phyloP scores from a whole-genome alignment of 495 filamentous ascomycete species.

The Thozetella sp. region DNA sequence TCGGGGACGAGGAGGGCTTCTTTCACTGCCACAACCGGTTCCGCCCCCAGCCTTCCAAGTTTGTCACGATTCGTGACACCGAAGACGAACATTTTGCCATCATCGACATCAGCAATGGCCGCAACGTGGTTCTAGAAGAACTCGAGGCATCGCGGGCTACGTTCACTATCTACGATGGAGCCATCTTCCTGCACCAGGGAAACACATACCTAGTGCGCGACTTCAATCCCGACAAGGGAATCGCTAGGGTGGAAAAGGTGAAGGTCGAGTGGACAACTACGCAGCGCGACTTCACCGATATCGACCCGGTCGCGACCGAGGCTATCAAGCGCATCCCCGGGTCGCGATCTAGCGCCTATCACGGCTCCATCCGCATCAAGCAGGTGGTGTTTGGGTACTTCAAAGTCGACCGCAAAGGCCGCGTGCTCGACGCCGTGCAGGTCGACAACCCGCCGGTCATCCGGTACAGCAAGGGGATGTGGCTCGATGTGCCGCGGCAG shows the following conservation, averaged over 20 bases:
- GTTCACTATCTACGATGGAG: slow-evolving; percentile 96
- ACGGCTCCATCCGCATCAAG: slow-evolving; percentile 79
- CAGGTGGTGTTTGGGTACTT: slow-evolving; percentile 94
- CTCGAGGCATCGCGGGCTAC: slow-evolving; percentile 94
- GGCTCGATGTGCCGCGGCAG: slow-evolving; percentile 84
- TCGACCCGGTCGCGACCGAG: slow-evolving; percentile 88
- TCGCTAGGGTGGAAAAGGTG: slow-evolving; percentile 74
- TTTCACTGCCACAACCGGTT: slow-evolving; percentile 91
- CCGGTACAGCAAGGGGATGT: slow-evolving; percentile 86
- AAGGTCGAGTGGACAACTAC: slow-evolving; percentile 93
- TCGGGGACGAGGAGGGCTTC: slow-evolving; percentile 75
- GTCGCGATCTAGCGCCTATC: slow-evolving; percentile 66
- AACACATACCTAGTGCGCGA: slow-evolving; percentile 89
- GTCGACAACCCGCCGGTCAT: slow-evolving; percentile 93
- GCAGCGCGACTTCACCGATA: slow-evolving; percentile 93
- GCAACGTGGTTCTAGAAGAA: slow-evolving; percentile 88
- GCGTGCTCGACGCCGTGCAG: slow-evolving; percentile 88
- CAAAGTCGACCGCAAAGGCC: slow-evolving; percentile 80
- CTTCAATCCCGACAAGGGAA: slow-evolving; percentile 74
- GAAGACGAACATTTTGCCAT: slow-evolving; percentile 94
- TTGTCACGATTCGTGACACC: slow-evolving; percentile 88
- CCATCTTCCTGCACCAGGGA: slow-evolving; percentile 96
- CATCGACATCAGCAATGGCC: slow-evolving; percentile 80
- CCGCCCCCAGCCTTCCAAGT: slow-evolving; percentile 78
- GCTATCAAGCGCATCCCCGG: slow-evolving; percentile 66